Evolutionary conservation across 208 protist genomes (phyloP), one percentile per base, ranked within the genome.

Genomic region (Trypanosoma rangeli): DNA sequence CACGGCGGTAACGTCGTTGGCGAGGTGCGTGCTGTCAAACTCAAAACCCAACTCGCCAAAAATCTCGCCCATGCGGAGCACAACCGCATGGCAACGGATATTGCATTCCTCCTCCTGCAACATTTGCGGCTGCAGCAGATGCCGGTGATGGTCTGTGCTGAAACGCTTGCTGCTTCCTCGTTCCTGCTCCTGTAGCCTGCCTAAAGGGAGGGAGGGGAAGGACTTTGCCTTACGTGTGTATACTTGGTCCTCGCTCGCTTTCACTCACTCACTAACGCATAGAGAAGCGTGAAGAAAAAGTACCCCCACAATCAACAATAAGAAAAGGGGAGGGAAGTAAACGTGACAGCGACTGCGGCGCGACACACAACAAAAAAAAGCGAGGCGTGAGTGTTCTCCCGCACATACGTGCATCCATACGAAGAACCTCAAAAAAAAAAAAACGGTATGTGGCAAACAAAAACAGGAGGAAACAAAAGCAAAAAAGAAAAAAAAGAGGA

Each of bases 31-130:
- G 16, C 26, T 13, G 29, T 71, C 70, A 35, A 85, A 59, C 57
- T 80, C 64, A 73, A 94, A 80, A 33, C 83, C 84, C 74, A 97
- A 95, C 82, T 97, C 91, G 7, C 78, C 91, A 69, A 97, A 96
- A 5, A 86, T 73, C 68, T 97, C 93, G 13, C 87, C 93, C 58
- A 96, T 83, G 67, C 85, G 84, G 33, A 86, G 50, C 48, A 97
- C 89, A 55, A 89, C 85, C 68, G 87, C 83, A 79, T 93, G 81
- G 85, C 87, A 97, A 74, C 55, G 15, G 35, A 77, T 66, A 10
- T 52, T 26, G 20, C 22, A 42, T 53, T 37, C 20, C 18, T 28
- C 28, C 12, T 48, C 53, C n/a, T 55, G 24, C 48, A 3, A 26
- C 12, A 39, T 59, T 20, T 33, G 20, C 22, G 13, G 46, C 46